Evolutionary conservation across 164 flowering plant genomes (phyloP).

Genomic region (Tetracentron sinense): DNA sequence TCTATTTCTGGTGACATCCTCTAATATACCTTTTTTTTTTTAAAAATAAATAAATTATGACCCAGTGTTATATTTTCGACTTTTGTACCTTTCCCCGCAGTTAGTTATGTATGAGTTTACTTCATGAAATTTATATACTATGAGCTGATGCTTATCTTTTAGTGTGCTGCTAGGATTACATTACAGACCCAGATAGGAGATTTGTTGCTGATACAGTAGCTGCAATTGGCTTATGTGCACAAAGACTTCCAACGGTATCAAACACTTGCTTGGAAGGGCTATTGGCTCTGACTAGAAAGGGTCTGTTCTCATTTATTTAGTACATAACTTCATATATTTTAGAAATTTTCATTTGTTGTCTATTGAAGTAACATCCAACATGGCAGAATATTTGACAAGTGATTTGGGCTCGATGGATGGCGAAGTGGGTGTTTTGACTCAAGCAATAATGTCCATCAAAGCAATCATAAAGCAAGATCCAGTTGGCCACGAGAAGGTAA

Average conservation of each 20-base stretch:
- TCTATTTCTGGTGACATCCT: no score
- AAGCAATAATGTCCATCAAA: conserved; percentile 72
- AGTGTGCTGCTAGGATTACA: conserved; percentile 74
- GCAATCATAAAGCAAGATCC: conserved; percentile 73
- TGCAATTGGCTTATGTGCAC: conserved; percentile 90
- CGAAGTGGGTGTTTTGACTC: conserved; percentile 71
- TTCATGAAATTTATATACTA: conserved; percentile 2
- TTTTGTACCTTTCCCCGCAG: no score
- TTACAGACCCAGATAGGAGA: conserved; percentile 86
- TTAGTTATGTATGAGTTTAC: no score
- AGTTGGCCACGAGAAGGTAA: conserved; percentile 68
- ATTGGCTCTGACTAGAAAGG: conserved; percentile 55
- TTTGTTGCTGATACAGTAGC: conserved; percentile 94
- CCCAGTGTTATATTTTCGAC: no score
- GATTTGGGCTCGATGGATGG: conserved; percentile 37
- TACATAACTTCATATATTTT: background rate
- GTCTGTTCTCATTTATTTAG: conserved; percentile 29
- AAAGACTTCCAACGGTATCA: conserved; percentile 63
- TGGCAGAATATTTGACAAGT: conserved; percentile 48
- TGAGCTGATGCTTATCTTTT: conserved; percentile 39
- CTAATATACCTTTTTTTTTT: no score
- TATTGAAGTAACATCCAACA: background rate
- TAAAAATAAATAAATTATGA: no score
- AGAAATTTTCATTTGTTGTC: background rate
- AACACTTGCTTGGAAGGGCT: conserved; percentile 73